These are phyloP conservation scores for Gracilariopsis chorda DNA, from an alignment of 23 red algal species.

Conservation along the genomic window DNA sequence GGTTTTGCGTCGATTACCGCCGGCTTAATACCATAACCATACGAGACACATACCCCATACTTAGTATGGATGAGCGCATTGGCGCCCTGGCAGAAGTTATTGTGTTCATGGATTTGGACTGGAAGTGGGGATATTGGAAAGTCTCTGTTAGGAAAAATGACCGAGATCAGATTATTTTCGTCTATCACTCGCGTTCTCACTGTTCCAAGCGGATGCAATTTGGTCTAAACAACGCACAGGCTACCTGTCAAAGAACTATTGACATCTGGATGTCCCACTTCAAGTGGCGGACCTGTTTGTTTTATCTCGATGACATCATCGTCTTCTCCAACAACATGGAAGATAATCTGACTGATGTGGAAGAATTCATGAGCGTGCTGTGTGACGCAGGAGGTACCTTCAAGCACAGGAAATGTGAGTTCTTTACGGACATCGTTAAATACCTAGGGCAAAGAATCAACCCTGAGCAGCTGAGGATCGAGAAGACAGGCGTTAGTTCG, in stretches of 20 bases:
- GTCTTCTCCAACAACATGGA: conserved; percentile 5
- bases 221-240: conserved; percentile 4
- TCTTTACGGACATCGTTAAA: neutral
- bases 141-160: neutral
- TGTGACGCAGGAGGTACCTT: neutral
- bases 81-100: conserved; percentile 21
- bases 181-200: neutral
- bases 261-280: conserved; percentile 21
- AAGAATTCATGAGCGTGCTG: conserved; percentile 1
- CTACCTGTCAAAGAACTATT: conserved; percentile 35
- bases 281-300: neutral
- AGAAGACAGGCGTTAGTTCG: neutral
- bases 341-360: conserved; percentile 1
- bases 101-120: conserved; percentile 10
- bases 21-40: neutral
- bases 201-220: neutral
- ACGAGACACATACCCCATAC: neutral
- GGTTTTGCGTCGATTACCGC: conserved; percentile 43
- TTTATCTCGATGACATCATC: conserved; percentile 50
- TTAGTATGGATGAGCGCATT: conserved; percentile 39
- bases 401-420: conserved; percentile 22
- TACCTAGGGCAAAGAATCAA: conserved; percentile 35
- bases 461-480: neutral
- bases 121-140: conserved; percentile 7
- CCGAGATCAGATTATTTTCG: neutral